Percentiles rank a stretch among this genome's conserved stretches.
Conservation (phyloP, 2,329 filamentous ascomycete species). For the Decorospora gaudefroyi region DNA sequence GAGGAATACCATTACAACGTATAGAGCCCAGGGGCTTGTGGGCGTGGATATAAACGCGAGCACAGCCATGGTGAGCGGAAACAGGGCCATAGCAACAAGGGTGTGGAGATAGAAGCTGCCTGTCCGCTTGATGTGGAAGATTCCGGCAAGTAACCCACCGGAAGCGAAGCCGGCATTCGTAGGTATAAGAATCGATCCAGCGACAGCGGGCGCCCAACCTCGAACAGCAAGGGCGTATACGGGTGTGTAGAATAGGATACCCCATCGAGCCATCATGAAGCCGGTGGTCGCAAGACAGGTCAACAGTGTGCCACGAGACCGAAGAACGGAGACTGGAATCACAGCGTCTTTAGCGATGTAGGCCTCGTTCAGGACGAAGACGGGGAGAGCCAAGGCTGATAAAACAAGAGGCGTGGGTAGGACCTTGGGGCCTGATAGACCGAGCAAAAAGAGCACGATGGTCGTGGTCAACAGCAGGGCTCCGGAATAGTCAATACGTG, state of each 20-base stretch:
- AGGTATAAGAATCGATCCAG: slow-evolving; percentile 76
- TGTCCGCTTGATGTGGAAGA: slow-evolving; percentile 72
- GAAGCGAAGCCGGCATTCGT: slow-evolving; percentile 79
- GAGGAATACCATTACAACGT: slow-evolving; percentile 65
- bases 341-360: slow-evolving; percentile 69
- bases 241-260: slow-evolving; percentile 78
- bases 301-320: slow-evolving; percentile 70
- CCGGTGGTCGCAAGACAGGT: slow-evolving; percentile 75
- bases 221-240: slow-evolving; percentile 78
- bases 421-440: slow-evolving; percentile 67
- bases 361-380: slow-evolving; percentile 66
- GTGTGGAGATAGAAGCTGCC: slow-evolving; percentile 73
- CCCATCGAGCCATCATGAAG: slow-evolving; percentile 81
- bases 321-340: slow-evolving; percentile 72
- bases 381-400: slow-evolving; percentile 58
- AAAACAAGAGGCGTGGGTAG: slow-evolving; percentile 63
- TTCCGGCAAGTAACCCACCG: slow-evolving; percentile 74
- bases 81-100: slow-evolving; percentile 64
- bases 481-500: slow-evolving; percentile 74
- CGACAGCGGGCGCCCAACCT: slow-evolving; percentile 68
- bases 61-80: slow-evolving; percentile 62
- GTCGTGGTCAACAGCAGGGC: slow-evolving; percentile 59
- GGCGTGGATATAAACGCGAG: slow-evolving; percentile 63
- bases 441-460: slow-evolving; percentile 73
- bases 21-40: slow-evolving; percentile 56